Base-by-base conservation (phyloP, 2,329 filamentous ascomycete species). In the Triangularia setosa region DNA sequence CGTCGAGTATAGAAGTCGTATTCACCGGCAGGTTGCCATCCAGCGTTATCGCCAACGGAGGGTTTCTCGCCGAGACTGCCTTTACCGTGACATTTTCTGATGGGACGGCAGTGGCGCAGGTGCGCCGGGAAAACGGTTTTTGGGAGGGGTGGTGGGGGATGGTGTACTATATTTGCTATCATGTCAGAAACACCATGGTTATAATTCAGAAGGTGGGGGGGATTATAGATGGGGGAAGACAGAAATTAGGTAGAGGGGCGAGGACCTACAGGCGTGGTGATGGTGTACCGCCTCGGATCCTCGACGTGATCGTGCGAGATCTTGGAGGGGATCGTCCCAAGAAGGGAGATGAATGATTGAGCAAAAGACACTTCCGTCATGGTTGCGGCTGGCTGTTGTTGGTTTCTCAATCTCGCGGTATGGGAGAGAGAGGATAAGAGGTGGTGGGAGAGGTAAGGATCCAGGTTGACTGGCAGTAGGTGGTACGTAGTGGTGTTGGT, bases 261-360 rank as follows among this genome's bases (percentile, higher is more conserved):
- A 56, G 56, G 53, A 65, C 88, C 28, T 85, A 97, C 94, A 16
- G 93, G 90, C 69, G 87, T 83, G 67, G 90, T 87, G 25, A 90
- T 81, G 24, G 91, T 90, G 75, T 94, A 93, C 69, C 84, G 87
- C 72, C 88, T 88, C 58, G 92, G 87, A 74, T 97, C 92, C 78
- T 94, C 91, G 76, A 96, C 88, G 86, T 97, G 90, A 77, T 98
- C 92, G 69, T 91, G 82, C n/a, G 90, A 87, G 68, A 98, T 85
- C 81, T 93, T 96, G 72, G 88, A 77, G 7, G 93, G 90, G 58
- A 89, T 88, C 66, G 87, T 85, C 78, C 96, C 92, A 67, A 98
- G 86, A 23, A 87, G 85, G 60, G 88, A 82, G 70, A 99, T 87
- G 78, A 96, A 97, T 30, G 87, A 83, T 78, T 90, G 92, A 71